A percentile compares a stretch with the other conserved stretches of the same genome.
phyloP scores from a whole-genome alignment of 257 asterid species.

The Nicotiana benthamiana region DNA sequence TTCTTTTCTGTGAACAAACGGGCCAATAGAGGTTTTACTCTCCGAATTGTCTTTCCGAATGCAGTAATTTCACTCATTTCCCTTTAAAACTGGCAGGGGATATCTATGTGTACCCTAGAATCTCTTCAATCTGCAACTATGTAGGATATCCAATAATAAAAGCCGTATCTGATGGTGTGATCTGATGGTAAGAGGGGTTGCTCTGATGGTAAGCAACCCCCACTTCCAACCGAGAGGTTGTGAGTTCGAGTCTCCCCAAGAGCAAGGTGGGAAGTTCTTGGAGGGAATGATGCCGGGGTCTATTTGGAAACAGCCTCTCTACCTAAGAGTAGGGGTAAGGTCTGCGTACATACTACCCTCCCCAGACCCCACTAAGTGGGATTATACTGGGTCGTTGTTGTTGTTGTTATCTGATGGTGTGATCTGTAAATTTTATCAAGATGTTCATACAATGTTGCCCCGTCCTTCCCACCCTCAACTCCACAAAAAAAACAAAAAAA shows the following conservation, averaged over 20 bases:
- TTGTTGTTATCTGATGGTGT: constrained; percentile 1
- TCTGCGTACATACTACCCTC: too few relatives aligned
- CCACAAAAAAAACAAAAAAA: not conserved
- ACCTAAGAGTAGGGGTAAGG: too few relatives aligned
- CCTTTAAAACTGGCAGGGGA: not conserved
- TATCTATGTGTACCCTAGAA: not conserved
- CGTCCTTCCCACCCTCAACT: not conserved
- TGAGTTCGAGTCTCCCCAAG: too few relatives aligned
- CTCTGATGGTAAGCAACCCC: too few relatives aligned
- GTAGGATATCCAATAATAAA: not conserved
- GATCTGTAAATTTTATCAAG: not conserved
- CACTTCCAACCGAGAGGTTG: too few relatives aligned
- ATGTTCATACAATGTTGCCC: not conserved
- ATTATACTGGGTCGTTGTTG: too few relatives aligned
- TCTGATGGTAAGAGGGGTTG: too few relatives aligned
- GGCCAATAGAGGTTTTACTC: not conserved
- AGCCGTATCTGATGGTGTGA: not conserved
- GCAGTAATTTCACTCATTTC: not conserved
- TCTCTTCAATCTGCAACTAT: not conserved
- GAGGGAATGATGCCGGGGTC: too few relatives aligned
- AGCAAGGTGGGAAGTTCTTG: too few relatives aligned
- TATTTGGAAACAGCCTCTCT: too few relatives aligned
- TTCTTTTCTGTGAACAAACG: not conserved
- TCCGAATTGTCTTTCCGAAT: not conserved
- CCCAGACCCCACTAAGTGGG: too few relatives aligned